Base-by-base conservation (phyloP, 306 rosid species). In the Prunus padus region DNA sequence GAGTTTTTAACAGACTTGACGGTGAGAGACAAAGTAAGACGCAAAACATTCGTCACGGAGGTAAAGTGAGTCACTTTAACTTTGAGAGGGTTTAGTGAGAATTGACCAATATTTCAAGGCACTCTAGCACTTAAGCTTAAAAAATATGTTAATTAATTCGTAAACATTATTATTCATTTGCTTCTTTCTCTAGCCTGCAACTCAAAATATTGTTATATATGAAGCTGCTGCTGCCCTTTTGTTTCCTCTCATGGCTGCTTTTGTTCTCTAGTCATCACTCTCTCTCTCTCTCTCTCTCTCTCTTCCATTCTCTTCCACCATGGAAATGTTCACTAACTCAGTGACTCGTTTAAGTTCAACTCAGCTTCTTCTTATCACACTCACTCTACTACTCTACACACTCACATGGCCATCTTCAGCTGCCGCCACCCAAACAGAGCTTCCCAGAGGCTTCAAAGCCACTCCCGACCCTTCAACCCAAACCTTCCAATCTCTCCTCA, bases 401-500 rank as follows among this genome's bases (percentile, higher is more conserved):
- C 61, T 56, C 26, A 15, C 37, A 28, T 64, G 65, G 63, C 49
- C 78, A 14, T 19, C 73, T 26, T 51, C 63, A 71, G 12, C 56
- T 52, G 22, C 73, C 60, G 23, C 84, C 31, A 16, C 40, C 20
- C 82, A 31, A 11, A 71, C 23, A 20, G 81, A 79, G 76, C 87
- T 95, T 49, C 82, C 22, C 25, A 65, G 0, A 51, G 97, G 96
- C 69, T 95, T 92, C 85, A 76, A 81, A 23, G 84, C 84, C 25
- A 18, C 70, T 12, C 93, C 93, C 7, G 75, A 85, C 56, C 71
- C 89, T 12, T 65, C 88, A 46, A 49, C 80, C 40, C 3, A 85
- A 8, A 47, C 92, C 64, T 95, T 95, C 82, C 96, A 92, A 56
- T 28, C 96, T 5, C 56, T 95, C 56, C 88, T 95, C 37, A 65